phyloP scores from a whole-genome alignment of 1,139 yeast species.

The Arxiozyma slooffiae region DNA sequence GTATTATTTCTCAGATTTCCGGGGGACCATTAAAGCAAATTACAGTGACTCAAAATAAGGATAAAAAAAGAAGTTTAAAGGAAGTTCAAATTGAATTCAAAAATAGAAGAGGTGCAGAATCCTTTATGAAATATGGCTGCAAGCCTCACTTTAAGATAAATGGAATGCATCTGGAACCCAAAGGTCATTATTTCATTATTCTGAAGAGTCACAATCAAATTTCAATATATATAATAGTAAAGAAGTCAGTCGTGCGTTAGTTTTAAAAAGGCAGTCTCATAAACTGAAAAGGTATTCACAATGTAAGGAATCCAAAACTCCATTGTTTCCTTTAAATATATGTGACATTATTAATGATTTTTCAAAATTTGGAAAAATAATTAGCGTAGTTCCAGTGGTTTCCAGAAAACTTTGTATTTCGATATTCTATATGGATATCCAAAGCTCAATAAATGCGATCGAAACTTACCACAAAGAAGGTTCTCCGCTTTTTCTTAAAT shows the following conservation, averaged over 20 bases:
- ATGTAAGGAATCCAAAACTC: constrained; percentile 10
- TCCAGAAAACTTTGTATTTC: constrained; percentile 55
- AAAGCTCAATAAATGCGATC: constrained; percentile 58
- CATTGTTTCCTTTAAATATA: constrained; percentile 34
- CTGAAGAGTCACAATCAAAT: not conserved
- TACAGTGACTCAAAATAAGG: constrained; percentile 17
- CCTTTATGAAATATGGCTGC: constrained; percentile 46
- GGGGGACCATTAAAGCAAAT: constrained; percentile 71
- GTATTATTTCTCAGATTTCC: constrained; percentile 47
- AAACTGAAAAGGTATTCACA: constrained; percentile 16
- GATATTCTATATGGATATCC: constrained; percentile 52
- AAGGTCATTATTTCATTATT: constrained; percentile 24
- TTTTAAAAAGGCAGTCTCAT: constrained; percentile 30
- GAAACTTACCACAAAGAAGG: constrained; percentile 32
- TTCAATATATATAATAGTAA: not conserved
- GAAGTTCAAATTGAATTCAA: constrained; percentile 46
- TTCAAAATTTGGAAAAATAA: constrained; percentile 45
- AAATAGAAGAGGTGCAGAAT: constrained; percentile 44
- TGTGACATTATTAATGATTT: constrained; percentile 43
- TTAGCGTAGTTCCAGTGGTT: constrained; percentile 60
- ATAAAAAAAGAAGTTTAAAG: constrained; percentile 3
- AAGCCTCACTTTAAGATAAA: constrained; percentile 53
- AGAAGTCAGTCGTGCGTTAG: constrained; percentile 23
- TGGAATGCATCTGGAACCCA: constrained; percentile 42
- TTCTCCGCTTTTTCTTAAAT: constrained; percentile 38